A percentile compares a stretch with the other conserved stretches of the same genome.
phyloP scores from a whole-genome alignment of 345 rosid species.

The Raphanus sativus region DNA sequence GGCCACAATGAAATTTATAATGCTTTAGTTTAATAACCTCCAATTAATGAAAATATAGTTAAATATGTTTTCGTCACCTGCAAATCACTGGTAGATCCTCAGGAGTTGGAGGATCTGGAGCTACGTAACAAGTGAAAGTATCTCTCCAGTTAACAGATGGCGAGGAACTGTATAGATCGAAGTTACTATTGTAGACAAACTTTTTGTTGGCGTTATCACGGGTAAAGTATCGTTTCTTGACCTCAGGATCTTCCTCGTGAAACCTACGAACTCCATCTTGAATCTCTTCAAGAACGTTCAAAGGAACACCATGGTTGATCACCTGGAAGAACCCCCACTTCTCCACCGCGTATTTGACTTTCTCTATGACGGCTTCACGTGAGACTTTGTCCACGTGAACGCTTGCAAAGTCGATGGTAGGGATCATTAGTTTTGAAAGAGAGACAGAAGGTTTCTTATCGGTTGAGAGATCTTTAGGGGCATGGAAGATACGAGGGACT shows the following conservation, averaged over 20 bases:
- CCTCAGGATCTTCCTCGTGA: constrained; percentile 34
- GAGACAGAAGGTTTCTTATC: constrained; percentile 5
- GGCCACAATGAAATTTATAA: too few relatives aligned
- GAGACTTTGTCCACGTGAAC: background rate
- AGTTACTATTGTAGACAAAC: constrained; percentile 42
- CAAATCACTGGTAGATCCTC: constrained; percentile 52
- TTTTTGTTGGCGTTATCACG: constrained; percentile 20
- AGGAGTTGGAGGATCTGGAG: constrained; percentile 42
- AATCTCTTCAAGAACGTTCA: constrained; percentile 30
- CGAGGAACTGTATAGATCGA: constrained; percentile 41
- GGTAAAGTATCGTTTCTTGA: constrained; percentile 21
- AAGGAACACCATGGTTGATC: constrained; percentile 49
- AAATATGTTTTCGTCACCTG: constrained; percentile 35
- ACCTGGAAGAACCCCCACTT: constrained; percentile 52
- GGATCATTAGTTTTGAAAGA: constrained; percentile 26
- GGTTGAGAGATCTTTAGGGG: background rate
- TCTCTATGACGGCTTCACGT: constrained; percentile 29
- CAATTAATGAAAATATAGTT: background rate
- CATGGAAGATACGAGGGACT: constrained; percentile 38
- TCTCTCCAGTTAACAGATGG: constrained; percentile 54
- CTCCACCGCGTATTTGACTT: constrained; percentile 32
- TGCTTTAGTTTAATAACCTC: too few relatives aligned
- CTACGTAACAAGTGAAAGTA: constrained; percentile 40
- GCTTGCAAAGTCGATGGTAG: constrained; percentile 42
- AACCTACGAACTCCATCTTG: constrained; percentile 27